These are phyloP conservation scores for Fagopyrum homotropicum DNA, from an alignment of 148 eudicot species.

Conservation along the genomic window DNA sequence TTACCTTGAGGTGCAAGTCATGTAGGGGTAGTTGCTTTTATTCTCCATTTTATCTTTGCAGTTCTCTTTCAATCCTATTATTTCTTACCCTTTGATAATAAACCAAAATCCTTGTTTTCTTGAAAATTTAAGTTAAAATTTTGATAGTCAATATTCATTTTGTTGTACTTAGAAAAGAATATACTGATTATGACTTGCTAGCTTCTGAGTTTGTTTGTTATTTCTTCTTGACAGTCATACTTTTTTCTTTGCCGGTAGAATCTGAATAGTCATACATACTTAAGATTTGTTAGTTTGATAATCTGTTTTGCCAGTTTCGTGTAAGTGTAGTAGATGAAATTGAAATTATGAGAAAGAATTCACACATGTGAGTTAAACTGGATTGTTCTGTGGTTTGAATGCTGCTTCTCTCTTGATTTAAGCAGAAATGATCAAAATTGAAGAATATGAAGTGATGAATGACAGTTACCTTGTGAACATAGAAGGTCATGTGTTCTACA, in stretches of 20 bases:
- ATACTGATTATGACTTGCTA: neutral
- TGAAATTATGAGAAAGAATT: neutral
- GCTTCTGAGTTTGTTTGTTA: neutral
- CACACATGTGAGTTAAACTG: neutral
- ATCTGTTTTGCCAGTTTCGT: neutral
- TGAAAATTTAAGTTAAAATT: neutral
- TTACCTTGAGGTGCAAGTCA: neutral
- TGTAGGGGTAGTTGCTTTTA: neutral
- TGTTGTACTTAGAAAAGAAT: neutral
- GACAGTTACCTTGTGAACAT: constrained; percentile 55
- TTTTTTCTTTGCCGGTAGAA: no score
- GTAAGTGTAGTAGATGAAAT: neutral
- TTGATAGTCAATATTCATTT: neutral
- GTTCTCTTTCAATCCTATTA: neutral
- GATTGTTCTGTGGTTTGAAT: neutral
- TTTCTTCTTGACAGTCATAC: neutral
- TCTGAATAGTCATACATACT: no score
- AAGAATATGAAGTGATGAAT: neutral
- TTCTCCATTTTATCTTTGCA: neutral
- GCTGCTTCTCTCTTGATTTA: neutral
- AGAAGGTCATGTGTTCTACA: constrained; percentile 49
- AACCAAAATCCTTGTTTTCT: neutral
- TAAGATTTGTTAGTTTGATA: no score
- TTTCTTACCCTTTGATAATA: neutral
- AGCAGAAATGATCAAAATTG: neutral